Base-by-base conservation (phyloP, 345 rosid genomes). In the Geranium rotundifolium region DNA sequence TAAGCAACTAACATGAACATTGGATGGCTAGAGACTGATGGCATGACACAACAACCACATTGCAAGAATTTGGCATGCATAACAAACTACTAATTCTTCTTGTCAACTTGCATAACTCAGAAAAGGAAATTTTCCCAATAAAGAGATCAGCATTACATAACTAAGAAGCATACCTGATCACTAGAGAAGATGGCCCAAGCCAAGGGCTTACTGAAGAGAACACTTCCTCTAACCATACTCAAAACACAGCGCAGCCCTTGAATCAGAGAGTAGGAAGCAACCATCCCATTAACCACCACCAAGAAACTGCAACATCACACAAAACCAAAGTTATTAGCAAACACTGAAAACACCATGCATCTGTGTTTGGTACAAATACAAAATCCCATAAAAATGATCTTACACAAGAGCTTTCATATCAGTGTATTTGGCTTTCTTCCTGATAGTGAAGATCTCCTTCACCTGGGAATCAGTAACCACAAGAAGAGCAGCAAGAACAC, bases 331-430 rank as follows among this genome's bases (percentile, higher is more conserved):
- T 19, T 2, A 23, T 37, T 5, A 5, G 60, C 41, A 58, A 56
- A 39, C 15, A 41, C 17, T 16, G 50, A 18, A 57, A 17, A 61
- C 27, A 5, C 18, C 17, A 37, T 60, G 10, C 41, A 23, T 23
- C 27, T 23, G 1, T 34, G 41, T 34, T 34, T 34, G 10, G 41
- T 5, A 4, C 10, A 34, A 34, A 34, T 8, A 34, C 10, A 34
- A 34, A 34, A 4, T 34, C 41, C 41, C 41, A 23, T 23, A 23
- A 23, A 23, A 23, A 23, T 34, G 64, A 68, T 64, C 91, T 75
- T 75, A 90, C 99, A 90, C 90, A 29, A 93, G 89, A 8, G 97
- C 89, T 76, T 90, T 93, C 95, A 90, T 86, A 80, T 90, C 99
- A 7, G 95, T 86, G 71, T 75, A 90, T 69, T 58, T 82, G 4